A percentile compares a stretch with the other conserved stretches of the same genome.
Conservation (phyloP, 2,329 filamentous ascomycete species). For the Stromatinia cepivora region DNA sequence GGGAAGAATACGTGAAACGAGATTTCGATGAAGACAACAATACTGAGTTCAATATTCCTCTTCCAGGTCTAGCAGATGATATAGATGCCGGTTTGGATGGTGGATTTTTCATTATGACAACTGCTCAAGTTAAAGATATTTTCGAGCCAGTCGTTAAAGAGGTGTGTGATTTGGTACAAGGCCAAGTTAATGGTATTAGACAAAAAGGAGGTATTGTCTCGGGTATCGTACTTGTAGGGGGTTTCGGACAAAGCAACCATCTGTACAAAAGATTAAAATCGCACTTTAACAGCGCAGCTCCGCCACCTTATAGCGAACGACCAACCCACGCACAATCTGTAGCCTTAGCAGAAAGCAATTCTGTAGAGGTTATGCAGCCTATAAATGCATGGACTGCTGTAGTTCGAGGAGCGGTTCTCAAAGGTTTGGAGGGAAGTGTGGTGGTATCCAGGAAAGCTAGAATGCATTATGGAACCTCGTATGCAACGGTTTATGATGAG, state of each 20-base stretch:
- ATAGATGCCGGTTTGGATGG: conserved; percentile 73
- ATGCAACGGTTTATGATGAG: conserved; percentile 79
- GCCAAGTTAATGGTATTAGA: conserved; percentile 64
- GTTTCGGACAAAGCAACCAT: conserved; percentile 78
- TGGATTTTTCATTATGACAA: conserved; percentile 73
- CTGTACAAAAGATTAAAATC: conserved; percentile 69
- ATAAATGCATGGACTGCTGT: conserved; percentile 82
- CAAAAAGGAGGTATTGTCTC: conserved; percentile 62
- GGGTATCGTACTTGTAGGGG: conserved; percentile 79
- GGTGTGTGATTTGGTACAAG: conserved; percentile 66
- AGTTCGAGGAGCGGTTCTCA: conserved; percentile 72
- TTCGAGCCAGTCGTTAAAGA: conserved; percentile 74
- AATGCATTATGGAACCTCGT: conserved; percentile 74
- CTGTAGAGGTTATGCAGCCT: conserved; percentile 78
- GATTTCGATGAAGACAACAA: conserved; percentile 81
- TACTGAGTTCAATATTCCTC: conserved; percentile 75
- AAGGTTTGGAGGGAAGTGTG: conserved; percentile 76
- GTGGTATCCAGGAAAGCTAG: conserved; percentile 72
- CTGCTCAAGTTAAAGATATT: conserved; percentile 68
- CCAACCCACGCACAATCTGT: conserved; percentile 62
- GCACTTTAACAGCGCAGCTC: conserved; percentile 58
- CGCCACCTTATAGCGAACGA: conserved; percentile 63
- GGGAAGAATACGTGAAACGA: conserved; percentile 82
- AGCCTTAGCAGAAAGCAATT: conserved; percentile 51
- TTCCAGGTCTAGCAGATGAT: conserved; percentile 74